Base-by-base conservation (phyloP, 2,329 filamentous ascomycete genomes). In the Ophiocordyceps australis region DNA sequence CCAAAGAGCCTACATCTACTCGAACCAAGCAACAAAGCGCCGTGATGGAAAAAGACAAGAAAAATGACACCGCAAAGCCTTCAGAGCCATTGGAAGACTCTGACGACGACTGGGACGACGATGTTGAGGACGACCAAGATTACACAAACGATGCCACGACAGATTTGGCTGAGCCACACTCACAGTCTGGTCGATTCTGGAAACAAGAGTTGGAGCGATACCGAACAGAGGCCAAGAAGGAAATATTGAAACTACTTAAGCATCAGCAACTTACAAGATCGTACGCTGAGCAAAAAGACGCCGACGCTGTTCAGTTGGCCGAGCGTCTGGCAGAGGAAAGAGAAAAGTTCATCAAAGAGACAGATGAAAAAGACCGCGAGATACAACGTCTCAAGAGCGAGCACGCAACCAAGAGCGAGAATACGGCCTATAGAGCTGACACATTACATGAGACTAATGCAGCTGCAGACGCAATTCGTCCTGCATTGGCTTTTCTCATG, bases 231-330 rank as follows among this genome's bases (percentile, higher is more conserved):
- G 78, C 77, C 34, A 70, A 69, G 45, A 62, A 59, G 22, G 75
- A 85, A 46, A 74, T 83, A 59, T 72, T 73, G 52, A 80, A 76
- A 52, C 58, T 86, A 41, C 64, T 85, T 42, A 70, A 69, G 42
- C 85, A 83, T 57, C 81, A 83, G 54, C 69, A 79, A 42, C 58
- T 81, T 33, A 76, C 78, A 30, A 85, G 80, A 50, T 74, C 72
- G 28, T 85, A 75, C 41, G 79, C 79, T 22, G 73, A 74, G 43
- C 68, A 75, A 50, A 85, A 83, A 47, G 79, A 86, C 40, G 57
- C 60, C 12, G 74, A 83, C 45, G 73, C 74, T 14, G 62, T 66
- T 15, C 62, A 76, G 29, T 50, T 85, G 25, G 60, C 63, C 14
- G 65, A 70, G 31, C 66, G 70, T 38, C 59, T 86, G 19, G 64